Conservation (phyloP, 352 stramenopile species). For the Phytopythium vexans region DNA sequence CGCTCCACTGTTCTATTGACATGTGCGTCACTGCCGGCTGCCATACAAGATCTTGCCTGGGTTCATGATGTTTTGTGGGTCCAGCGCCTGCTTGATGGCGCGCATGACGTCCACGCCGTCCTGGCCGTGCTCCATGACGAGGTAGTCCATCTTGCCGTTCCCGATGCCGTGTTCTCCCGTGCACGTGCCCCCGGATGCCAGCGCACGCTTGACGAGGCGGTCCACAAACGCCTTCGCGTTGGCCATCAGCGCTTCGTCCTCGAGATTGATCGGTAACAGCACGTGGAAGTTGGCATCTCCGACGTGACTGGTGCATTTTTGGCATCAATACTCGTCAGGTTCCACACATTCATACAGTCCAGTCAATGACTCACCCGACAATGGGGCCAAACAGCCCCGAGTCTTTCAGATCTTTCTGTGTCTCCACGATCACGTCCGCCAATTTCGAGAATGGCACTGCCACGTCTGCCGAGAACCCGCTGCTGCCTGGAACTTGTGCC, state of each 20-base stretch:
- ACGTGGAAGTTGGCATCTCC: conserved; percentile 98
- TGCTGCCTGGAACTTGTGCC: conserved; percentile 64
- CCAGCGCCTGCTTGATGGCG: conserved; percentile 92
- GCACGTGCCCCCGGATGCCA: conserved; percentile 94
- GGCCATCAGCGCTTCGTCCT: conserved; percentile 81
- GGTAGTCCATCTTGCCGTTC: conserved; percentile 93
- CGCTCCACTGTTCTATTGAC: no score
- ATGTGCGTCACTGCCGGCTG: background rate
- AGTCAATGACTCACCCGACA: conserved; percentile 54
- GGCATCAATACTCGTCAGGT: background rate
- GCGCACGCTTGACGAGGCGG: conserved; percentile 73
- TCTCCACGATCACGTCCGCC: conserved; percentile 89
- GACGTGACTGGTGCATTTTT: conserved; percentile 43
- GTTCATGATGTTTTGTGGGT: conserved; percentile 97
- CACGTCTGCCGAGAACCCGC: conserved; percentile 91
- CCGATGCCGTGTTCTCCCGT: conserved; percentile 98
- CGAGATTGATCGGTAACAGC: conserved; percentile 90
- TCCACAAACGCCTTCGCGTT: conserved; percentile 89
- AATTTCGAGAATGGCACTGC: conserved; percentile 94
- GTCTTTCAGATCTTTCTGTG: conserved; percentile 85
- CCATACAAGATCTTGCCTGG: conserved; percentile 95
- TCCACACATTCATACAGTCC: background rate
- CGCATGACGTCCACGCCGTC: conserved; percentile 91
- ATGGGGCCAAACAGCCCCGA: conserved; percentile 86
- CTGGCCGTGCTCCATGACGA: conserved; percentile 87